Evolutionary conservation across 352 stramenopile species (phyloP), one percentile per base, ranked within the genome.

Genomic region (Aphanomyces euteiches): DNA sequence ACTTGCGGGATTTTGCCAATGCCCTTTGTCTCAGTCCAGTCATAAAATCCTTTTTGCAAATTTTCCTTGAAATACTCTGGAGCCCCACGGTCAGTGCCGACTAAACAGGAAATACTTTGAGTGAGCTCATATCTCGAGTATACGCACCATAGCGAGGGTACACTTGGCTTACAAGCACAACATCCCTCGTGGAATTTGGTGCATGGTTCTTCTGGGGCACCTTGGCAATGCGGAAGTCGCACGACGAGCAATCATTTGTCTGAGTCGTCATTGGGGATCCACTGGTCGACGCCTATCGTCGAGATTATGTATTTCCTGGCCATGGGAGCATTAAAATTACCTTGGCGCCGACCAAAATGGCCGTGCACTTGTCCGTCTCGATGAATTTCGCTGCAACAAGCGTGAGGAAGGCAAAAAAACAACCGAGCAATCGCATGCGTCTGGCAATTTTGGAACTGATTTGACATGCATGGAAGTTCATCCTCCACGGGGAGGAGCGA

Each of bases 171-270:
- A 78, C 77, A 45, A 93, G 78, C 70, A 88, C 77, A 17, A 90
- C 82, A n/a, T 90, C 76, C 72, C 90, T 83, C 54, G 73, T 47
- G 0, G 79, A 76, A 45, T 69, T 81, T 1, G 72, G 43, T 8
- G 80, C 73, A 61, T 92, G 77, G 40, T 56, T 81, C 65, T 84
- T 76, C n/a, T 77, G 76, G 2, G 87, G 87, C 53, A 95, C 82
- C 47, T 93, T 95, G 71, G 76, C 82, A 69, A 93, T 79, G 40
- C 87, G 87, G 67, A 93, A 93, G 73, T 95, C 87, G 66, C 87
- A 92, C 36, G 80, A 90, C 69, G 81, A 90, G 69, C 87, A 93
- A 73, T 95, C 87, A 72, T 90, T 93, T 53, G 87, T 90, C 74
- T 95, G 87, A n/a, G 87, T 93, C 56, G 87, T 92, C 84, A 95